phyloP scores from a whole-genome alignment of 768 basidiomycete species.

The Kwoniella dendrophila region DNA sequence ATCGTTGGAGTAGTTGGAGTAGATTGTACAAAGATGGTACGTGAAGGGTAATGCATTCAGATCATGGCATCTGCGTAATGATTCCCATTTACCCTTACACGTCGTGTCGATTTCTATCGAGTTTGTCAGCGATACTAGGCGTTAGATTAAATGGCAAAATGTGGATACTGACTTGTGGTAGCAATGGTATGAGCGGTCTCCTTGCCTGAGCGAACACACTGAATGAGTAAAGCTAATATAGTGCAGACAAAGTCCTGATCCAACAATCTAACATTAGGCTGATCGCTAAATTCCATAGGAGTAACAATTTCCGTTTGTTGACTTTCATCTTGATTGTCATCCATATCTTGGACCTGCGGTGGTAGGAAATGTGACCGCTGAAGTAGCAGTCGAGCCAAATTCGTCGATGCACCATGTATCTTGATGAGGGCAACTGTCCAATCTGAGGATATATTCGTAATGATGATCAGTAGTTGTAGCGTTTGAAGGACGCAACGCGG shows the following conservation, averaged over 20 bases:
- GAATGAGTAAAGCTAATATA: slow-evolving; percentile 11
- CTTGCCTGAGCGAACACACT: not conserved
- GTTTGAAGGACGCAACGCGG: slow-evolving; percentile 7
- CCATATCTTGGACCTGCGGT: not conserved
- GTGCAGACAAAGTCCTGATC: slow-evolving; percentile 13
- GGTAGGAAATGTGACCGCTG: slow-evolving; percentile 9
- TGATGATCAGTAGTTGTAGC: slow-evolving; percentile 11
- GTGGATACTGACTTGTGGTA: slow-evolving; percentile 4
- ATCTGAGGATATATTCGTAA: slow-evolving; percentile 1
- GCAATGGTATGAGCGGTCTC: slow-evolving; percentile 1
- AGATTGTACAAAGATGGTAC: slow-evolving; percentile 1
- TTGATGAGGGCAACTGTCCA: not conserved
- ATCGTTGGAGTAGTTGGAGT: not conserved
- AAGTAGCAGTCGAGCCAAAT: slow-evolving; percentile 10
- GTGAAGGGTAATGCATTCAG: slow-evolving; percentile 5
- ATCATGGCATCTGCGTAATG: slow-evolving; percentile 18
- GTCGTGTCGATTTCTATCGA: slow-evolving; percentile 1
- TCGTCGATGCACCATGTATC: slow-evolving; percentile 1
- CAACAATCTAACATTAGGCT: not conserved
- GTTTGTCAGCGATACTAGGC: not conserved
- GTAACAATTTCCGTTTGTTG: slow-evolving; percentile 2
- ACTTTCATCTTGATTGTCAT: slow-evolving; percentile 4
- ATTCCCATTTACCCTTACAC: slow-evolving; percentile 12
- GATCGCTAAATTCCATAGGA: not conserved
- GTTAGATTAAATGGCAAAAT: not conserved